Evolutionary conservation across 2,329 filamentous ascomycete species (phyloP), one percentile per base, ranked within the genome.

Genomic region (Phoma sp.): DNA sequence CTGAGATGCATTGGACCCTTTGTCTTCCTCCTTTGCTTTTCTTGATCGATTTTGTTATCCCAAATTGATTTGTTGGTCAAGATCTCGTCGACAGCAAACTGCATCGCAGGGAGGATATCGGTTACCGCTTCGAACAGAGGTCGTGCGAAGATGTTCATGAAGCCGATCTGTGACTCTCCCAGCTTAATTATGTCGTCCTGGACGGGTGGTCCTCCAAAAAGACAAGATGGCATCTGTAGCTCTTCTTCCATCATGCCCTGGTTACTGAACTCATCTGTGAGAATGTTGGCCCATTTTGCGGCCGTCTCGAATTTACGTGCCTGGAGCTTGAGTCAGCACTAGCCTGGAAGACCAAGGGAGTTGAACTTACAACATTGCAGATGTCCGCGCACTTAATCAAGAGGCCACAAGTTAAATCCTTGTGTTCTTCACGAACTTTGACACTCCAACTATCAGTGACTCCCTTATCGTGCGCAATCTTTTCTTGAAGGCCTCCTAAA

Each of bases 301-400:
- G 95, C 95, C 21, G 92, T 86, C 51, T 89, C 83, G 72, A 95
- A 93, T 51, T 87, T 89, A 51, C 95, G 87, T 48, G 93, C 47
- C 47, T 50, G 10, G 14, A 17, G 5, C 4, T 14, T 10, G 9
- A 26, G 17, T 50, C n/a, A 50, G 38, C 23, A 37, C 6, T 21
- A 9, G 14, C 10, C 18, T 14, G 9, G 29, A 9, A 36, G 1
- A n/a, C 12, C 6, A 7, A 21, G 14, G 14, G 9, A 21, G 4
- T 4, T 18, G 3, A 20, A 50, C 47, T 17, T 29, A 50, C 92
- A 74, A 98, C 95, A 73, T 99, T 99, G 78, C 93, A 97, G 70
- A 99, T 98, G 74, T 99, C 95, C 32, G 95, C 95, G 72, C 95
- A 98, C 75, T 99, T 99, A 77, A 99, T 97, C 54, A 99, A 79